A percentile compares a stretch with the other conserved stretches of the same genome.
Evolutionary conservation across 805 yeast species (phyloP).

Genomic region (Kodamaea lidongshanica): DNA sequence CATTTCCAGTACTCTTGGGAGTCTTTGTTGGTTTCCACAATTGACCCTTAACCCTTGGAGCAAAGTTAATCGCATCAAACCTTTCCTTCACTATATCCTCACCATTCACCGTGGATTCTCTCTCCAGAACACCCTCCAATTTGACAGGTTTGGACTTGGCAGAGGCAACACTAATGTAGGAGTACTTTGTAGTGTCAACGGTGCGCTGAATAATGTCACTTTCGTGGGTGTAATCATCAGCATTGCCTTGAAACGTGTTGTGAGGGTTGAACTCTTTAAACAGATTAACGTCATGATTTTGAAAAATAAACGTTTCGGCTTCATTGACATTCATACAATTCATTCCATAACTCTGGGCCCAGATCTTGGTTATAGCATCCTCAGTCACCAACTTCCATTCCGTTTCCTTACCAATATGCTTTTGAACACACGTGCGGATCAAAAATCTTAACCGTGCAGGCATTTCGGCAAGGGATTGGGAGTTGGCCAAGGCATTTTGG

Average conservation of each 20-base stretch:
- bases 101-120: slow-evolving; percentile 17
- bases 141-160: neutral
- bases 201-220: slow-evolving; percentile 25
- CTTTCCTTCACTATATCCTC: slow-evolving; percentile 35
- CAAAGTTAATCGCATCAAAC: slow-evolving; percentile 46
- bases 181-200: slow-evolving; percentile 29
- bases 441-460: slow-evolving; percentile 51
- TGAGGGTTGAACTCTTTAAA: slow-evolving; percentile 23
- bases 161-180: slow-evolving; percentile 7
- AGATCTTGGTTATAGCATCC: slow-evolving; percentile 45
- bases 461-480: slow-evolving; percentile 34
- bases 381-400: slow-evolving; percentile 61
- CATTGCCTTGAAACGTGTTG: slow-evolving; percentile 18
- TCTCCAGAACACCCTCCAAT: slow-evolving; percentile 11
- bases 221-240: slow-evolving; percentile 17
- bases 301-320: slow-evolving; percentile 40
- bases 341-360: slow-evolving; percentile 53
- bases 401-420: slow-evolving; percentile 39
- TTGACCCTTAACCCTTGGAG: slow-evolving; percentile 56
- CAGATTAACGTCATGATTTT: slow-evolving; percentile 30
- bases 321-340: slow-evolving; percentile 46
- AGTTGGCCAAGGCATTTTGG: slow-evolving; percentile 18
- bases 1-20: too few relatives aligned
- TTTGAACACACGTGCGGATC: slow-evolving; percentile 53
- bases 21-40: slow-evolving; percentile 49